Conservation (phyloP, 106 monocot species). For the Posidonia australis region DNA sequence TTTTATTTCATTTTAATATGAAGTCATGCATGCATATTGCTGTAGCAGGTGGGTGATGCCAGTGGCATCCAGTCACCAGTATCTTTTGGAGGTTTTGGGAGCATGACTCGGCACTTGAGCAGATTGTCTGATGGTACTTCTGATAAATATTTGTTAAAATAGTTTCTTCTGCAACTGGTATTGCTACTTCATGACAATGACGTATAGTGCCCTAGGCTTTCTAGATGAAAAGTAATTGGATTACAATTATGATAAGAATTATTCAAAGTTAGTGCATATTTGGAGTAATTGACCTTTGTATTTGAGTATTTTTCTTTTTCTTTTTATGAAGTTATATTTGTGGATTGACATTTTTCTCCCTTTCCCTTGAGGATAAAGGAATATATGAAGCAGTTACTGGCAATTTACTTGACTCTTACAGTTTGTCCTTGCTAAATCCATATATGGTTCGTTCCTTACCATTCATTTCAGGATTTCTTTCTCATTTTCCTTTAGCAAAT, state of each 20-base stretch:
- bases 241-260: no score
- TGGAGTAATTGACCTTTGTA: no score
- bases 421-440: constrained; percentile 72
- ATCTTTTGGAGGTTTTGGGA: constrained; percentile 97
- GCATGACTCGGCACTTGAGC: constrained; percentile 74
- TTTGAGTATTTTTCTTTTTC: no score
- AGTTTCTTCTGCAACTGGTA: no score
- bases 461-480: neutral
- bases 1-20: neutral
- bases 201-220: no score
- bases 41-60: constrained; percentile 79
- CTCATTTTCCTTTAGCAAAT: constrained; percentile 3
- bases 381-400: constrained; percentile 76
- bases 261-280: no score
- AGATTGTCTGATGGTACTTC: constrained; percentile 65
- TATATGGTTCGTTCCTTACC: constrained; percentile 62
- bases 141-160: no score
- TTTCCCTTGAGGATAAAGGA: constrained; percentile 27
- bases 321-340: neutral
- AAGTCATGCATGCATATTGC: neutral
- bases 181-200: no score
- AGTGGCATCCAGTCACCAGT: constrained; percentile 98
- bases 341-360: neutral
- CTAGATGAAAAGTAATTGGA: no score
- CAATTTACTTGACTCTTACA: constrained; percentile 54